Evolutionary conservation across 1,284 basidiomycete genomes (phyloP), one percentile per base, ranked within the genome.

Genomic region (Cryptococcus maquisensis): DNA sequence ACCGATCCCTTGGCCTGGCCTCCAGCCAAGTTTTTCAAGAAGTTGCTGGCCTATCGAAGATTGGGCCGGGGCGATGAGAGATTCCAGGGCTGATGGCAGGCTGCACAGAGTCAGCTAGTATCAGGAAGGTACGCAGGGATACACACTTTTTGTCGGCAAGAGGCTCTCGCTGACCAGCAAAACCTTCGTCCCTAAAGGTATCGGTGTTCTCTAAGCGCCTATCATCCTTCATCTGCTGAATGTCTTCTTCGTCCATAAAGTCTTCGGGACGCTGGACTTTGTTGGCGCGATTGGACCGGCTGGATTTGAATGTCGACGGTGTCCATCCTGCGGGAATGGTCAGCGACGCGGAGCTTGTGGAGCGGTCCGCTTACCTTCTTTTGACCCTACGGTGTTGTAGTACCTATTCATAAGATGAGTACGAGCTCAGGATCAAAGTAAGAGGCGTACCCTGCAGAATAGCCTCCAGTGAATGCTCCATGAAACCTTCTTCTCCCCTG

Each of bases 191-290:
- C 21, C 59, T 60, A 56, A 77, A 77, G 0, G 68, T 72, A 3
- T 74, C 72, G 2, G 73, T 77, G 50, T 73, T 75, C 67, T 90
- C 86, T 9, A 95, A 73, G 44, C 83, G 83, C 61, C 85, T 81
- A 62, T 82, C 83, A 47, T 90, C 88, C 39, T 81, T 83, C 57
- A 87, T 73, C 59, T 90, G 89, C 38, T 86, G 83, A n/a, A 95
- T 77, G 73, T 97, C 95, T 76, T 98, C 96, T 43, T 97, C 95
- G 76, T 98, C 95, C 95, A 98, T 98, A 73, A 92, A 98, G 72
- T 98, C 95, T 71, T 97, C 90, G 0, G 88, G 85, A 12, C 83
- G 81, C 59, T 75, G 71, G 16, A 80, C 76, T 66, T 85, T 86
- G 24, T 54, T 42, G 0, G 86, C 84, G 36, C 90, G 82, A 42